Evolutionary conservation across 306 rosid species (phyloP).

Genomic region (Morella rubra): DNA sequence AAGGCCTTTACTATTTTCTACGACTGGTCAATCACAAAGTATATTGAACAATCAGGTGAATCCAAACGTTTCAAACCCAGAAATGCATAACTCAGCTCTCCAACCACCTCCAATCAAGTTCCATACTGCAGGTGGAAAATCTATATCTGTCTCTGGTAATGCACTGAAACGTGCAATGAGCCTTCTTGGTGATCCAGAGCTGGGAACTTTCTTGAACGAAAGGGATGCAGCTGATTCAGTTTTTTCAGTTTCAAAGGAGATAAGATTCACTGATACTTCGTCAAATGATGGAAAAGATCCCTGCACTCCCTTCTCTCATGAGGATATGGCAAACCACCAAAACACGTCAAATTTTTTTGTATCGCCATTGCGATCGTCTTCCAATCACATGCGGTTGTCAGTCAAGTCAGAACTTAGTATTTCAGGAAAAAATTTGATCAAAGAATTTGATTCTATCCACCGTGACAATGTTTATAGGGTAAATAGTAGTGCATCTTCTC

Average conservation of each 20-base stretch:
- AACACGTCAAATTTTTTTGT: conserved; percentile 38
- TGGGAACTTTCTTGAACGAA: conserved; percentile 60
- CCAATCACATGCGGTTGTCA: conserved; percentile 37
- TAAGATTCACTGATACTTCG: conserved; percentile 9
- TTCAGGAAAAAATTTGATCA: conserved; percentile 62
- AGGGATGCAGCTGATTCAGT: conserved; percentile 31
- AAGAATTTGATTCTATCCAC: conserved; percentile 63
- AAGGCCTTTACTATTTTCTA: conserved; percentile 26
- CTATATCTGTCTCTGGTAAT: conserved; percentile 69
- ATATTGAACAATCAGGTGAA: conserved; percentile 29
- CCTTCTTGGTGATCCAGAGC: conserved; percentile 88
- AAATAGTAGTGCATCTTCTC: conserved; percentile 37
- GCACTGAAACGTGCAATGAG: conserved; percentile 79
- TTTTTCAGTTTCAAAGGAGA: conserved; percentile 36
- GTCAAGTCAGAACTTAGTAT: conserved; percentile 37
- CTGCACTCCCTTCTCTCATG: conserved; percentile 34
- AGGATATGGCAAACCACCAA: conserved; percentile 24
- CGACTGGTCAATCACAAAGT: conserved; percentile 24
- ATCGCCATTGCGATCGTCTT: conserved; percentile 42
- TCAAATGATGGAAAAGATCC: conserved; percentile 31
- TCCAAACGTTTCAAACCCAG: conserved; percentile 23
- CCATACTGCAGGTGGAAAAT: conserved; percentile 85
- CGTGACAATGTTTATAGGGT: conserved; percentile 32
- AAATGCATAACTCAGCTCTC: conserved; percentile 25
- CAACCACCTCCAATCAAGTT: conserved; percentile 61